Evolutionary conservation across 2,329 filamentous ascomycete species (phyloP).

Genomic region (Ophiostoma australiae): DNA sequence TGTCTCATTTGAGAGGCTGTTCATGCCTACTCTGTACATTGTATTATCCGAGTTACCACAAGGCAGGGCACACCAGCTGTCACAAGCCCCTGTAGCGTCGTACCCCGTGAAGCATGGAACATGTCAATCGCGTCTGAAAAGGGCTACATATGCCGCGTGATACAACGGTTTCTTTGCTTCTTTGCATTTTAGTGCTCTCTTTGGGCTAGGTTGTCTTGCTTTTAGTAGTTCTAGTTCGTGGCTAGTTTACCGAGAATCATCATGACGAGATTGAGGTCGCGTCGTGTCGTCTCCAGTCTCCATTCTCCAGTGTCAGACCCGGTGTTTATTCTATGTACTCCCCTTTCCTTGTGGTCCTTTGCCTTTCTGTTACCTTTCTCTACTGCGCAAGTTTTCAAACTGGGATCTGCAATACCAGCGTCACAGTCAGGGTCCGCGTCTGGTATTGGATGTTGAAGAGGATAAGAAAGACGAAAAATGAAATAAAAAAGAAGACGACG

Average conservation of each 20-base stretch:
- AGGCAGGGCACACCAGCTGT: background rate
- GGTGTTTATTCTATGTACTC: background rate
- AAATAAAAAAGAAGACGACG: background rate
- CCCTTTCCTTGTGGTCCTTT: background rate
- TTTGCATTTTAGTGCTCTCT: background rate
- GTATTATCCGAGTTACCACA: background rate
- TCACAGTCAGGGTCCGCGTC: background rate
- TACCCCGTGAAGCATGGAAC: background rate
- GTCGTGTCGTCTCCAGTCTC: background rate
- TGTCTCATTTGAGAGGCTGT: too few relatives aligned
- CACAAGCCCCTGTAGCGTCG: slow-evolving; percentile 12
- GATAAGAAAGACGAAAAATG: background rate
- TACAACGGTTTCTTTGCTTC: background rate
- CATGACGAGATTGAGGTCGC: slow-evolving; percentile 4
- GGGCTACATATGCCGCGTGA: slow-evolving; percentile 14
- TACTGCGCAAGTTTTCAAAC: background rate
- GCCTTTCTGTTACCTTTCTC: background rate
- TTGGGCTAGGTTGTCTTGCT: background rate
- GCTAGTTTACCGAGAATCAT: slow-evolving; percentile 3
- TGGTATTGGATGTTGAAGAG: background rate
- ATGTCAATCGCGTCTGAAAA: slow-evolving; percentile 12
- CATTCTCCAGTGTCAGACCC: background rate
- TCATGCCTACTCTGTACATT: background rate
- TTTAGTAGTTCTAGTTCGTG: background rate
- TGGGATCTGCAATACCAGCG: background rate